Conservation (phyloP, 208 protist species). For the Acanthamoeba polyphaga region DNA sequence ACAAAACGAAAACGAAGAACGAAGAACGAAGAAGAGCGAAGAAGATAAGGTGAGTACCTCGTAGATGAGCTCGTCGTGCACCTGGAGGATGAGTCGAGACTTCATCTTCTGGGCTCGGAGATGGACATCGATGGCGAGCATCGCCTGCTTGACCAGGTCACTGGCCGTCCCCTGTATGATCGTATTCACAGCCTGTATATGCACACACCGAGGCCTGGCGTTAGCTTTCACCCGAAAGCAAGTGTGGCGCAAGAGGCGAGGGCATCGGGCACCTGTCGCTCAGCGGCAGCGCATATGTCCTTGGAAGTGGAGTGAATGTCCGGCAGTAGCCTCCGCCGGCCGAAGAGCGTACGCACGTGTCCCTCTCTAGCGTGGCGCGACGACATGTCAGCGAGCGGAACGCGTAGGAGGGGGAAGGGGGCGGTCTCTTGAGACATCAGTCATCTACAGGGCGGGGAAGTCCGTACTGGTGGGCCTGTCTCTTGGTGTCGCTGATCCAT, state of each 20-base stretch:
- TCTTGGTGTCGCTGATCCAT: conserved; percentile 39
- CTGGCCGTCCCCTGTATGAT: conserved; percentile 70
- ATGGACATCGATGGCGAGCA: conserved; percentile 10
- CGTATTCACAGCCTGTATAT: conserved; percentile 37
- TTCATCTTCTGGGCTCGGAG: neutral
- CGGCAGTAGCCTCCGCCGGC: conserved; percentile 21
- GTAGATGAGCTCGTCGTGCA: conserved; percentile 74
- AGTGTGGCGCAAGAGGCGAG: no score
- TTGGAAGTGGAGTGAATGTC: conserved; percentile 2
- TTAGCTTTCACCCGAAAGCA: no score
- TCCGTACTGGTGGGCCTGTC: neutral
- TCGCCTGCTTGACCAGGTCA: conserved; percentile 67
- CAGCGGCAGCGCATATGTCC: neutral
- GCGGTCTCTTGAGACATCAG: neutral
- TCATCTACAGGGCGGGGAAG: neutral
- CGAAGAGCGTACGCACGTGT: conserved; percentile 39
- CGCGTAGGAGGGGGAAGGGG: no score
- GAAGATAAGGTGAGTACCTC: neutral
- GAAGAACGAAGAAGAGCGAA: neutral
- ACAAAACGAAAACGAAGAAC: neutral
- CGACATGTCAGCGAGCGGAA: neutral
- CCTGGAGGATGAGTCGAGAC: conserved; percentile 42
- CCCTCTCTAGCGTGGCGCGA: neutral
- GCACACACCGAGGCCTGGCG: no score
- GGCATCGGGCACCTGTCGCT: neutral